phyloP scores from a whole-genome alignment of 139 green algal species.

The Chlorella sp. region DNA sequence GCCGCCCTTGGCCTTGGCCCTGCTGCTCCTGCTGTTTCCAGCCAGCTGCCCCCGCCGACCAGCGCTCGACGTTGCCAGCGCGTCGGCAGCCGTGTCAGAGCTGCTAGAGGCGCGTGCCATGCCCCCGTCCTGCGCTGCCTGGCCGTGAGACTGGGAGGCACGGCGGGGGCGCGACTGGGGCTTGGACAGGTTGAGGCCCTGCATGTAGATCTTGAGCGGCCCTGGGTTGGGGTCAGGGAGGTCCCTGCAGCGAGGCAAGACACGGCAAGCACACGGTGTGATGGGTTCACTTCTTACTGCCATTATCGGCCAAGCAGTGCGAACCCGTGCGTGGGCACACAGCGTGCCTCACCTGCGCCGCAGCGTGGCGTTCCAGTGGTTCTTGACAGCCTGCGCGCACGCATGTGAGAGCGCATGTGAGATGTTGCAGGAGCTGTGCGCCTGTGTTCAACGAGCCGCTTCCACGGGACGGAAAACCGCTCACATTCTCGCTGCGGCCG shows the following conservation, averaged over 20 bases:
- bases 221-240: not conserved
- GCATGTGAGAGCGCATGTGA: not conserved
- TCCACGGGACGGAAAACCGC: not conserved
- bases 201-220: constrained; percentile 8
- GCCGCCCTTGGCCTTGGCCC: too few relatives aligned
- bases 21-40: too few relatives aligned
- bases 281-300: too few relatives aligned
- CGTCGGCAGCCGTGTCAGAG: not conserved
- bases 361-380: constrained; percentile 18
- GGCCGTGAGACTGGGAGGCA: too few relatives aligned
- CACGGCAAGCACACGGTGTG: not conserved
- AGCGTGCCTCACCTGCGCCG: not conserved
- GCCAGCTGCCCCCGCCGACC: not conserved
- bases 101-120: not conserved
- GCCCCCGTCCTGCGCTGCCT: too few relatives aligned
- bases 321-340: not conserved
- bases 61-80: not conserved
- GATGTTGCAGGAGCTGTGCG: not conserved
- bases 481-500: constrained; percentile 36
- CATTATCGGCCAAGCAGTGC: too few relatives aligned
- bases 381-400: not conserved
- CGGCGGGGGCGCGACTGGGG: not conserved
- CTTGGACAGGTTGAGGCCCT: not conserved
- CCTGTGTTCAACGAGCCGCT: not conserved
- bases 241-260: not conserved